Percentiles rank a stretch among this genome's conserved stretches.
These are phyloP conservation scores for Scorias spongiosa DNA, from an alignment of 2,329 filamentous ascomycete species.

Conservation along the genomic window DNA sequence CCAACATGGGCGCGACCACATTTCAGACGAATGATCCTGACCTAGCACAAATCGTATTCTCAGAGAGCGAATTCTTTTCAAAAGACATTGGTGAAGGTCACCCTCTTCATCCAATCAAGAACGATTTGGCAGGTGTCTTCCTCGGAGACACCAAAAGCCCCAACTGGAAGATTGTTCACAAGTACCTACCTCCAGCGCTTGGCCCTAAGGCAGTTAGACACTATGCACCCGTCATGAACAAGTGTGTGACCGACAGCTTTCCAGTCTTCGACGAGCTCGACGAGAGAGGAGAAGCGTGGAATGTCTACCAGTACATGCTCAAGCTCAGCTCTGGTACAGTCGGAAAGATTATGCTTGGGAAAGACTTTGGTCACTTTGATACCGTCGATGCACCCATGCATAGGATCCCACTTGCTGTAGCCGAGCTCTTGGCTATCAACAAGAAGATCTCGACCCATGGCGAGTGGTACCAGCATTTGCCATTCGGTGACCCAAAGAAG, in stretches of 20 bases:
- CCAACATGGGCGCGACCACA: slow-evolving; percentile 21
- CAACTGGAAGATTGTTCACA: slow-evolving; percentile 40
- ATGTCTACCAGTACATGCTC: slow-evolving; percentile 36
- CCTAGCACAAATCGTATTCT: slow-evolving; percentile 18
- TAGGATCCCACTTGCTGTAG: slow-evolving; percentile 37
- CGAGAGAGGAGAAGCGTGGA: slow-evolving; percentile 27
- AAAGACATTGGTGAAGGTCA: slow-evolving; percentile 23
- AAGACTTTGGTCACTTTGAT: slow-evolving; percentile 32
- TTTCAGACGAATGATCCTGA: slow-evolving; percentile 24
- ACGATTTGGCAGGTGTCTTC: slow-evolving; percentile 19
- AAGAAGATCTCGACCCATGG: slow-evolving; percentile 42
- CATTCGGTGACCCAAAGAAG: slow-evolving; percentile 40
- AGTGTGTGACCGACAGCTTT: slow-evolving; percentile 36
- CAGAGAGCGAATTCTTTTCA: slow-evolving; percentile 25
- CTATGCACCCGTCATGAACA: slow-evolving; percentile 45
- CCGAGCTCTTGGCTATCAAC: slow-evolving; percentile 38
- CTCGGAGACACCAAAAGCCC: slow-evolving; percentile 34
- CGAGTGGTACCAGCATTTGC: slow-evolving; percentile 40
- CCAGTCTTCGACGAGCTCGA: slow-evolving; percentile 35
- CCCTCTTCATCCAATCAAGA: slow-evolving; percentile 20
- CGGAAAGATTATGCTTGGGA: slow-evolving; percentile 29
- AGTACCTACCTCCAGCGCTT: slow-evolving; percentile 45
- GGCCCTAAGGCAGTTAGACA: slow-evolving; percentile 46
- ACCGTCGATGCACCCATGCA: slow-evolving; percentile 32
- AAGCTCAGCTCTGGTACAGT: slow-evolving; percentile 31